Base-by-base conservation (phyloP, 805 yeast species). In the Teunomyces gatunensis region DNA sequence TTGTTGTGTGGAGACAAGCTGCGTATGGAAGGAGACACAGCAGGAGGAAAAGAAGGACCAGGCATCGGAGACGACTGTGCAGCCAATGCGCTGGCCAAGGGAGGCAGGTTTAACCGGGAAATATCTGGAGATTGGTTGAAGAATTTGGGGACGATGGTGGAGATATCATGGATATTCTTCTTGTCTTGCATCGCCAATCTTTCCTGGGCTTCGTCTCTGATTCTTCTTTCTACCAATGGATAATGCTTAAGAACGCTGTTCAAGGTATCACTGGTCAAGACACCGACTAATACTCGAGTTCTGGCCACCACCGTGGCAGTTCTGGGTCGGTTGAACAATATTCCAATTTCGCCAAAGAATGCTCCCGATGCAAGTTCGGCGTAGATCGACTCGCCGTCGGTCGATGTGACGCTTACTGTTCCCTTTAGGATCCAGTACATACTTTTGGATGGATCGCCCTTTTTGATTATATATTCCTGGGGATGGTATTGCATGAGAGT, bases 341-440 rank as follows among this genome's bases (percentile, higher is more conserved):
- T 84, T 6, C 92, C 92, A 46, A 86, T 85, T 58, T 87, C 92
- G 11, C 94, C 94, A 60, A 86, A 87, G 53, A 83, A 85, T 17
- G 84, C 74, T 2, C 92, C 92, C 3, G 84, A 75, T 3, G 77
- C 75, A 6, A 86, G 66, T 58, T 84, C 89, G 1, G 91, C 90
- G 56, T 83, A 84, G 3, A 81, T 74, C 3, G 87, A 78, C 64
- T 86, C 92, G 25, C 89, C 91, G 59, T 86, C 94, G 1, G 87
- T 78, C 11, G 88, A 81, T 0, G 89, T 80, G 10, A 87, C 89
- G n/a, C 82, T 80, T 2, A 86, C 92, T 0, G 83, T 75, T 2
- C 94, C 94, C 56, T 85, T 78, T 12, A 86, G 63, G 33, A 86
- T 83, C 90, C 92, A 85, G 58, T 85, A 86, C 88, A 87, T 85